Percentiles rank a stretch among this genome's conserved stretches.
Conservation (phyloP, 768 basidiomycete genomes). For the Lactifluus hygrophoroides region DNA sequence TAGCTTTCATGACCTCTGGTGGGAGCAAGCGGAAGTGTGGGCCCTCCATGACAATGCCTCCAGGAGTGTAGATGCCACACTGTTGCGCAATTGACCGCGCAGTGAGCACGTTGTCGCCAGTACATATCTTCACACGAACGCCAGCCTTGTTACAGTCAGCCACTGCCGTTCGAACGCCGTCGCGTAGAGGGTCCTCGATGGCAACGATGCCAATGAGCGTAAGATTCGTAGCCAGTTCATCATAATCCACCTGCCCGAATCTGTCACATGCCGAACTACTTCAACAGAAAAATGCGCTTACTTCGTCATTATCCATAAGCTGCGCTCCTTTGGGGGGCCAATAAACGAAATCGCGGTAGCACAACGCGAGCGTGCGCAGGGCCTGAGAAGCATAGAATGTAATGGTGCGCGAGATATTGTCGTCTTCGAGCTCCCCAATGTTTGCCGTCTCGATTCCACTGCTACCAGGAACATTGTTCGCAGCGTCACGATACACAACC, state of each 20-base stretch:
- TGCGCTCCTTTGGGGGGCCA: slow-evolving; percentile 68
- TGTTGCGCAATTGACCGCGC: slow-evolving; percentile 95
- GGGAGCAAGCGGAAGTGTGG: slow-evolving; percentile 81
- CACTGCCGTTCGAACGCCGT: slow-evolving; percentile 85
- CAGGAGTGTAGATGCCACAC: slow-evolving; percentile 89
- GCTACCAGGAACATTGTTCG: slow-evolving; percentile 21
- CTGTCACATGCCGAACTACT: neutral
- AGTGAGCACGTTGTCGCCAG: slow-evolving; percentile 93
- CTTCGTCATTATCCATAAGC: slow-evolving; percentile 43
- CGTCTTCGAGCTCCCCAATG: slow-evolving; percentile 59
- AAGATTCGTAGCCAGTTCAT: slow-evolving; percentile 58
- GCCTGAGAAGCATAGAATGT: slow-evolving; percentile 98
- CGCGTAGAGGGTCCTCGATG: slow-evolving; percentile 93
- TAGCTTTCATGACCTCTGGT: slow-evolving; percentile 60
- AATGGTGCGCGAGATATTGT: slow-evolving; percentile 87
- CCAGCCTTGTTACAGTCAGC: slow-evolving; percentile 81
- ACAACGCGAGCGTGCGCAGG: slow-evolving; percentile 88
- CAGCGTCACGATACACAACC: slow-evolving; percentile 42
- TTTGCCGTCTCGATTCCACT: slow-evolving; percentile 42
- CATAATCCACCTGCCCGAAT: slow-evolving; percentile 49
- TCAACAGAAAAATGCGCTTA: slow-evolving; percentile 23
- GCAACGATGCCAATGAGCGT: slow-evolving; percentile 87
- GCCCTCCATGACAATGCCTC: slow-evolving; percentile 97
- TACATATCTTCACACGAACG: slow-evolving; percentile 96
- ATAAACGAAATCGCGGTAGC: slow-evolving; percentile 76